Evolutionary conservation across 805 yeast species (phyloP).

Genomic region (Metschnikowia colocasiae): DNA sequence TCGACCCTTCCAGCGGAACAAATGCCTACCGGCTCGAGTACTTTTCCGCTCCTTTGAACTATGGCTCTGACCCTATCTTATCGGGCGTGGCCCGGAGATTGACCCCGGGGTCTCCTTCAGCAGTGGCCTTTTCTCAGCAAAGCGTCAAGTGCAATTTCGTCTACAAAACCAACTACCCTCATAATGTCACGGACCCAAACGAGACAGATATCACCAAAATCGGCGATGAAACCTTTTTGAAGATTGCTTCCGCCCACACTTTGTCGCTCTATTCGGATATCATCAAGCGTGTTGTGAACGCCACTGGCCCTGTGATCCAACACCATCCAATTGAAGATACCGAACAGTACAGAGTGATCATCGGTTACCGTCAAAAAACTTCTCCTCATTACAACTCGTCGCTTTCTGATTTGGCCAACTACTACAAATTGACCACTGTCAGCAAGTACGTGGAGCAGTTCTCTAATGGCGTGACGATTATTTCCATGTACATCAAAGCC

Average conservation of each 20-base stretch:
- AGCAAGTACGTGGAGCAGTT: slow-evolving; percentile 94
- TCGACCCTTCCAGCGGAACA: slow-evolving; percentile 48
- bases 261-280: slow-evolving; percentile 71
- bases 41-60: slow-evolving; percentile 62
- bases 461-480: slow-evolving; percentile 79
- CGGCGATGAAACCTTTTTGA: slow-evolving; percentile 74
- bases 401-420: slow-evolving; percentile 77
- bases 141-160: slow-evolving; percentile 74
- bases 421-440: slow-evolving; percentile 78
- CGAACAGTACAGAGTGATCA: slow-evolving; percentile 81
- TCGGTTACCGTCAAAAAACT: slow-evolving; percentile 81
- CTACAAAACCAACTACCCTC: slow-evolving; percentile 54
- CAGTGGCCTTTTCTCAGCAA: slow-evolving; percentile 36
- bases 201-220: slow-evolving; percentile 59
- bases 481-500: slow-evolving; percentile 74
- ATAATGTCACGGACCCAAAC: slow-evolving; percentile 21
- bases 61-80: slow-evolving; percentile 43
- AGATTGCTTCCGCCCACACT: slow-evolving; percentile 76
- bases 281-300: slow-evolving; percentile 60
- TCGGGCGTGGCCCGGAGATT: slow-evolving; percentile 36
- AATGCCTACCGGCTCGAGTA: slow-evolving; percentile 70
- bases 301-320: slow-evolving; percentile 91
- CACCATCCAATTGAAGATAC: slow-evolving; percentile 75
- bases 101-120: slow-evolving; percentile 16
- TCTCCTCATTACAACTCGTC: slow-evolving; percentile 88